Evolutionary conservation across 371 early-diverging fungal species (phyloP).

Genomic region (Rhizopus microsporus): DNA sequence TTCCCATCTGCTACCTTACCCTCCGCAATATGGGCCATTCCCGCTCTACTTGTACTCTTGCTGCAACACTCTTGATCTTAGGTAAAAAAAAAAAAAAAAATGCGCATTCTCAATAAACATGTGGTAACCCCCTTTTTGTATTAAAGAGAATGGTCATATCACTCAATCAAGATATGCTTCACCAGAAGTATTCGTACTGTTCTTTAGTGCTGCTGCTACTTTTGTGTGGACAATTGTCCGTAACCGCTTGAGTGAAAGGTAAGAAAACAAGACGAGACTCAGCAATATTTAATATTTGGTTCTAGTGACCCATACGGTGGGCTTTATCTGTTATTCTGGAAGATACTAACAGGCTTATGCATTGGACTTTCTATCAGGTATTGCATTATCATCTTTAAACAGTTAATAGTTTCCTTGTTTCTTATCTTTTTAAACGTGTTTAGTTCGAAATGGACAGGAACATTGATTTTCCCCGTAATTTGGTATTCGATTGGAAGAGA

Average conservation of each 20-base stretch:
- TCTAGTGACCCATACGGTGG: conserved; percentile 41
- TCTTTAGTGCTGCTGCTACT: conserved; percentile 25
- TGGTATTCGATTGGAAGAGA: conserved; percentile 72
- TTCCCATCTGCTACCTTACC: conserved; percentile 36
- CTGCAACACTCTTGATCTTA: conserved; percentile 31
- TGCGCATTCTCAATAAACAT: too few species aligned
- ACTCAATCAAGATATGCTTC: conserved; percentile 37
- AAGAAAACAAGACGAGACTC: background rate
- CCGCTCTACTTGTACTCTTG: conserved; percentile 29
- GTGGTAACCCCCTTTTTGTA: background rate
- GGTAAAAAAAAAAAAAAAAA: conserved; percentile 20
- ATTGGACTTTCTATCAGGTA: conserved; percentile 33
- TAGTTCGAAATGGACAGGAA: conserved; percentile 40
- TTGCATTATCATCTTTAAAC: conserved; percentile 68
- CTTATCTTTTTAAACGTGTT: conserved; percentile 19
- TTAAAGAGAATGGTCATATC: conserved; percentile 32
- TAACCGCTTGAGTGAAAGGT: conserved; percentile 23
- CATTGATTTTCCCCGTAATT: conserved; percentile 13
- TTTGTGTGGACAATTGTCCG: conserved; percentile 18
- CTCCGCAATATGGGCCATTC: conserved; percentile 30
- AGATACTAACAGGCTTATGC: conserved; percentile 59
- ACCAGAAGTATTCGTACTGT: conserved; percentile 23
- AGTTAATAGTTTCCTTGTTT: conserved; percentile 53
- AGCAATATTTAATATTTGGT: background rate
- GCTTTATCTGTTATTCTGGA: conserved; percentile 61